Conservation (phyloP, 768 basidiomycete species). For the Mrakia hoshinonis region DNA sequence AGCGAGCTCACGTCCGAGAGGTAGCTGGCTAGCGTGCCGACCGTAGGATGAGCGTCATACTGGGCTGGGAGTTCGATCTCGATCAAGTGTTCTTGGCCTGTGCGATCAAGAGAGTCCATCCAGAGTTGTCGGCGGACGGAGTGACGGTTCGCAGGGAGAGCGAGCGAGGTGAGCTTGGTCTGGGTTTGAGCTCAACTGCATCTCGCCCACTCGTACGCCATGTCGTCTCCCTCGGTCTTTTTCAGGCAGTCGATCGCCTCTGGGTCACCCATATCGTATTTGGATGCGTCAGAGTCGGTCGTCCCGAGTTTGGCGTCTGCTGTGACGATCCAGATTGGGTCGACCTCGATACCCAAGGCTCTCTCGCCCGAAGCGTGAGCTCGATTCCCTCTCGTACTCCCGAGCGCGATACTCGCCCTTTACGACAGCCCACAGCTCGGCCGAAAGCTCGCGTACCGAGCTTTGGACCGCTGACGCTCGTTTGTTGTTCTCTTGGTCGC, state of each 20-base stretch:
- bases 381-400: background rate
- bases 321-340: constrained; percentile 17
- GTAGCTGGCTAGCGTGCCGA: background rate
- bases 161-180: background rate
- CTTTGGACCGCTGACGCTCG: background rate
- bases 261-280: constrained; percentile 10
- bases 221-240: constrained; percentile 15
- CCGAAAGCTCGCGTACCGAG: no score
- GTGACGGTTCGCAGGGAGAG: background rate
- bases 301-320: background rate
- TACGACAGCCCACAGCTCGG: background rate
- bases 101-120: background rate
- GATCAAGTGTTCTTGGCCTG: background rate
- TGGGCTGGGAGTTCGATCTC: background rate
- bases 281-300: background rate
- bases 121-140: no score
- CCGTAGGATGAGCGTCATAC: background rate
- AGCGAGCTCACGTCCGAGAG: background rate
- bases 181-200: background rate
- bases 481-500: background rate
- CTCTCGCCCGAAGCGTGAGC: constrained; percentile 9
- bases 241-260: constrained; percentile 20
- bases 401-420: background rate
- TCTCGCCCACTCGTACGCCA: background rate
- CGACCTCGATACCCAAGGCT: background rate